phyloP scores from a whole-genome alignment of 768 basidiomycete genomes.

The Amanita fuliginea region DNA sequence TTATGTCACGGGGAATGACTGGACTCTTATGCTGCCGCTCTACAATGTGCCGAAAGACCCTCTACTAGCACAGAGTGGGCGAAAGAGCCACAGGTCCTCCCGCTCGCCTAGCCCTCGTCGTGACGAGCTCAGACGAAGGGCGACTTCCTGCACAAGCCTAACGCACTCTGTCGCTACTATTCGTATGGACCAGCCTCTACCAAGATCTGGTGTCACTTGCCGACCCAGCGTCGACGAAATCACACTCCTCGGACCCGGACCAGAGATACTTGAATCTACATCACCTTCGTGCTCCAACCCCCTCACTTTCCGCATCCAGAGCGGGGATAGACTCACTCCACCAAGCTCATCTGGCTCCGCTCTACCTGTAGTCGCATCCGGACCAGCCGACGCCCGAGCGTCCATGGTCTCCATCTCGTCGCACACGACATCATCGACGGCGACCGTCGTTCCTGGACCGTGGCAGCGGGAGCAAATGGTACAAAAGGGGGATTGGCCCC shows the following conservation, averaged over 20 bases:
- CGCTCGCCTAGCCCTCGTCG: not conserved
- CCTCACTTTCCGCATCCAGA: not conserved
- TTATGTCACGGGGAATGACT: constrained; percentile 2
- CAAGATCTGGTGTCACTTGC: not conserved
- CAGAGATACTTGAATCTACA: not conserved
- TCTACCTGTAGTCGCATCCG: not conserved
- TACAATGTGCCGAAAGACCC: not conserved
- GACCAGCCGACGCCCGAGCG: not conserved
- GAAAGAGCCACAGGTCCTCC: not conserved
- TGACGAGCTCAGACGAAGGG: not conserved
- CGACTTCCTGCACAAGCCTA: not conserved
- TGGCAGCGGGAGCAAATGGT: constrained; percentile 6
- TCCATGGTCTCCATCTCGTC: constrained; percentile 1
- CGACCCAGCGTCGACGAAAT: not conserved
- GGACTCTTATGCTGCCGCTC: constrained; percentile 3
- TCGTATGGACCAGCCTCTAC: not conserved
- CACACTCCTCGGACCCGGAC: not conserved
- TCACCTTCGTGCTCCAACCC: not conserved
- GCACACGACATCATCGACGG: constrained; percentile 2
- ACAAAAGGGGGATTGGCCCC: not conserved
- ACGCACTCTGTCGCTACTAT: not conserved
- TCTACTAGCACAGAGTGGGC: not conserved
- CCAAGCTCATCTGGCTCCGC: not conserved
- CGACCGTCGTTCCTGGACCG: constrained; percentile 4
- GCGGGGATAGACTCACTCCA: not conserved